phyloP scores from a whole-genome alignment of 2,329 filamentous ascomycete genomes.

The Arthrobotrys iridis region DNA sequence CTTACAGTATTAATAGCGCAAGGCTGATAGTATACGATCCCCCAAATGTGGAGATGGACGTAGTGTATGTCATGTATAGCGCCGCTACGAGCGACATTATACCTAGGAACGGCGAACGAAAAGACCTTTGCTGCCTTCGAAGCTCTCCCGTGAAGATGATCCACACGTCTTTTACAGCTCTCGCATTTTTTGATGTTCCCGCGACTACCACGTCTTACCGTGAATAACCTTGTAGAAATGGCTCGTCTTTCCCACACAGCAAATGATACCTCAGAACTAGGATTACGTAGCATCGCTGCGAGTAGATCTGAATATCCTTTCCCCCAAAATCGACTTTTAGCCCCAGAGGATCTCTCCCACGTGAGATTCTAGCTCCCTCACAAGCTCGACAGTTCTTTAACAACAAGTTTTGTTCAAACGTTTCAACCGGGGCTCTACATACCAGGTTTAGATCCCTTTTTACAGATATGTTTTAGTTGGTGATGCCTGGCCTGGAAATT shows the following conservation, averaged over 20 bases:
- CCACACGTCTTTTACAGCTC: not conserved
- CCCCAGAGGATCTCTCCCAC: slow-evolving; percentile 16
- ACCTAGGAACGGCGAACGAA: slow-evolving; percentile 11
- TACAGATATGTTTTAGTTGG: slow-evolving; percentile 1
- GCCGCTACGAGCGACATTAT: slow-evolving; percentile 5
- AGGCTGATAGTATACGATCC: slow-evolving; percentile 31
- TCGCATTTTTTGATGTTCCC: not conserved
- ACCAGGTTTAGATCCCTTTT: slow-evolving; percentile 8
- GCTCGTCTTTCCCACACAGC: not conserved
- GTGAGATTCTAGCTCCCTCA: slow-evolving; percentile 6
- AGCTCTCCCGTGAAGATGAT: not conserved
- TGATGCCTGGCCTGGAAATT: slow-evolving; percentile 45
- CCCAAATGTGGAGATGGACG: not conserved
- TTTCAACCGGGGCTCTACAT: slow-evolving; percentile 5
- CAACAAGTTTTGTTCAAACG: slow-evolving; percentile 26
- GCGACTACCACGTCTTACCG: slow-evolving; percentile 2
- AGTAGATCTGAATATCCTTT: slow-evolving; percentile 9
- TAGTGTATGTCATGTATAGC: slow-evolving; percentile 10
- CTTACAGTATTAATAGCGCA: slow-evolving; percentile 36
- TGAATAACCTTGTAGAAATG: slow-evolving; percentile 17
- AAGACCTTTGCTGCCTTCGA: slow-evolving; percentile 13
- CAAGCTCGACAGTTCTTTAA: not conserved
- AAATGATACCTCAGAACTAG: not conserved
- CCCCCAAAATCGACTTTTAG: not conserved
- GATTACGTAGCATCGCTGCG: not conserved